Evolutionary conservation across 176 grass and related monocot species (phyloP), one percentile per base, ranked within the genome.

Genomic region (Rhynchospora breviuscula): DNA sequence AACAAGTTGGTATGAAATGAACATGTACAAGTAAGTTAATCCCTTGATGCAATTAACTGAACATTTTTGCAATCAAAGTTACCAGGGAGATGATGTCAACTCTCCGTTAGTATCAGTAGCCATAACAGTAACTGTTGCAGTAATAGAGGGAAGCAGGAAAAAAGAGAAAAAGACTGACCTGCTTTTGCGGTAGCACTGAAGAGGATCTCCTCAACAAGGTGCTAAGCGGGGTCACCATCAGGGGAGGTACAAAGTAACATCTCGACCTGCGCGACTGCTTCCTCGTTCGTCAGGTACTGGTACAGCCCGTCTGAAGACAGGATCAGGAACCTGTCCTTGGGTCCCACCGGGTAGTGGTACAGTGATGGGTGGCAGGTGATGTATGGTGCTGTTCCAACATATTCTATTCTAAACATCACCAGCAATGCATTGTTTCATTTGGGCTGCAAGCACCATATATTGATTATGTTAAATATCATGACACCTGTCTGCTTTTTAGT

Each of bases 231-330:
- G 79, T 99, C 96, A 2, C 96, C 96, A 52, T 99, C 96, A 56
- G 96, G 96, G 21, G 91, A 93, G 44, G 93, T 87, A 8, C 89
- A 85, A 4, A 99, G 89, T 79, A 99, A 99, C 89, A 90, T 93
- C 70, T 99, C 96, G 12, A 99, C 89, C 79, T 95, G 80, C 53
- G 93, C 77, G 43, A 95, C 91, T 0, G 86, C 93, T 85, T 95
- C 96, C 86, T 99, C 93, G 10, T 95, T 99, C 61, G 96, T 99
- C 70, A 99, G 93, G 63, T 99, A 99, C 47, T 99, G 96, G 86
- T 99, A 99, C 56, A 99, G 93, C 63, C 96, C 96, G 7, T 99
- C 96, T 0, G 96, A 99, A 4, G 96, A 99, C 5, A 99, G 85
- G 87, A 99, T 92, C 83, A 99, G 66, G 82, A 99, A 99, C 70